Evolutionary conservation across 345 rosid species (phyloP), one percentile per base, ranked within the genome.

Genomic region (Salix dunnii): DNA sequence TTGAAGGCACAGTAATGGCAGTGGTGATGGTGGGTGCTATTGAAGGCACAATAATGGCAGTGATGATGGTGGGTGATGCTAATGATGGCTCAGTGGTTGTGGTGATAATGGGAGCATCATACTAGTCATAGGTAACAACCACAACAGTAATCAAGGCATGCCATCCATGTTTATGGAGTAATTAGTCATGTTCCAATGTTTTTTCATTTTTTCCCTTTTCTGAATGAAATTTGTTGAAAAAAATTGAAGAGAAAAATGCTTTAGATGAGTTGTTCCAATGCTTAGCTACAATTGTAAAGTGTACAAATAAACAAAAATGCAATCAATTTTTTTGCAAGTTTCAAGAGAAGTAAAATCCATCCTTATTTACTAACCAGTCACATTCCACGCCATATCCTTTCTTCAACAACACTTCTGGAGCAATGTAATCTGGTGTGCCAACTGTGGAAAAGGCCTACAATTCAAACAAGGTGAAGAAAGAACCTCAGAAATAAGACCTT

Each of bases 381-480:
- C 97, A 94, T 82, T 94, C 98, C 84, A 88, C 82, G 74, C 97
- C 94, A 61, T 94, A 94, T 89, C 97, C 98, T 89, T 91, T 92
- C 92, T 92, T 94, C 77, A 91, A 82, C 81, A 94, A 81, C 68
- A 91, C 97, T 86, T 94, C 98, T 35, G 98, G 97, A 75, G 98
- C 98, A 84, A 94, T 94, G 86, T 92, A 94, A 89, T 94, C 97
- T 17, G 97, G 97, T 21, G 98, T 92, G 75, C 97, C 98, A 77
- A 94, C 98, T 21, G 97, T 91, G 27, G 98, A 92, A 80, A 73
- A 94, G 58, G 98, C 97, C 97, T 92, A 86, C 77, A 76, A 78
- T 77, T 46, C 76, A 65, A 73, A 72, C 69, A 65, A 74, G 70
- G 73, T 64, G 65, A 63, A 78, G 53, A 67, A 36, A 65, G 60